Percentiles rank a stretch among this genome's conserved stretches.
Conservation (phyloP, 139 green algal genomes). For the Pleodorina starrii region DNA sequence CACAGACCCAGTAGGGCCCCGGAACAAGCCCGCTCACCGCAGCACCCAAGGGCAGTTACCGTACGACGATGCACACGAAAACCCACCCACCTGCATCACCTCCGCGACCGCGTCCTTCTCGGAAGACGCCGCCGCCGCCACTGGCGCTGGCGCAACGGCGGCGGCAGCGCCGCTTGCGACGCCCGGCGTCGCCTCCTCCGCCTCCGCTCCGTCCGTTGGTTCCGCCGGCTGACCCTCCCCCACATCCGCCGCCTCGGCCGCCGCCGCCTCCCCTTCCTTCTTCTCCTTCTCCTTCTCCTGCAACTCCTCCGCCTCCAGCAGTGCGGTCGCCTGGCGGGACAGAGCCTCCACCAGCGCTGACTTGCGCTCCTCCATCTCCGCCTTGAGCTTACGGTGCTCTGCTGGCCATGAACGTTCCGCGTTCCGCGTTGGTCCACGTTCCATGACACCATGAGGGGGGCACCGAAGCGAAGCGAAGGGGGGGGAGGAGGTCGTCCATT, state of each 20-base stretch:
- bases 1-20: too few relatives aligned
- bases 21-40: too few relatives aligned
- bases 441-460: too few relatives aligned
- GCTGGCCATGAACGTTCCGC: too few relatives aligned
- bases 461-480: neutral
- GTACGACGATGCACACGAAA: too few relatives aligned
- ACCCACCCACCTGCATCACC: conserved; percentile 38
- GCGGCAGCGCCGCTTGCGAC: neutral
- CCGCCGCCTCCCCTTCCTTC: conserved; percentile 46
- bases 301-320: conserved; percentile 68
- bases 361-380: conserved; percentile 73
- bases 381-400: conserved; percentile 59
- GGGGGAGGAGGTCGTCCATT: neutral
- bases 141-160: neutral
- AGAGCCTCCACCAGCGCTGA: conserved; percentile 81
- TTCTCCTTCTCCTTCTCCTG: neutral
- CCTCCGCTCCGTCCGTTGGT: neutral
- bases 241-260: conserved; percentile 1
- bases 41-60: too few relatives aligned
- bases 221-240: neutral
- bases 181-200: neutral
- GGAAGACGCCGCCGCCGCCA: neutral
- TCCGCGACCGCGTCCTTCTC: neutral
- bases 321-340: conserved; percentile 59
- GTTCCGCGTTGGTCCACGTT: too few relatives aligned